Conservation (phyloP, 106 monocot genomes). For the Acorus gramineus region DNA sequence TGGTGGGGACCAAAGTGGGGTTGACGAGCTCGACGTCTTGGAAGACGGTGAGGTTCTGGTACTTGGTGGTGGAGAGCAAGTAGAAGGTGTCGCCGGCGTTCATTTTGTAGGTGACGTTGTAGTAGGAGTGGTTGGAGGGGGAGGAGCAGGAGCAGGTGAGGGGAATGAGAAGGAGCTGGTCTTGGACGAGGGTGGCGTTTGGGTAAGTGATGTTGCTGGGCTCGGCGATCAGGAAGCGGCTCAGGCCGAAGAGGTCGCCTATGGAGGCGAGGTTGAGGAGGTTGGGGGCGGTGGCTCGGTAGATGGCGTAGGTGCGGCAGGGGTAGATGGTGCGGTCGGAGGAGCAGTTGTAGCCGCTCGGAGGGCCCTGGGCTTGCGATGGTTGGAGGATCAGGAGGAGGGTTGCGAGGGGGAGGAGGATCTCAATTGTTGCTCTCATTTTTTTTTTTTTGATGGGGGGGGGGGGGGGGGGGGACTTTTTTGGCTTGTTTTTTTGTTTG, state of each 20-base stretch:
- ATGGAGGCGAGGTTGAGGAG: constrained; percentile 40
- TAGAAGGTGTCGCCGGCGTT: constrained; percentile 50
- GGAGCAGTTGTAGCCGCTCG: constrained; percentile 41
- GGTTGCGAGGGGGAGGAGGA: constrained; percentile 1
- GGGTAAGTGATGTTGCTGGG: constrained; percentile 45
- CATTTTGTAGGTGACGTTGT: constrained; percentile 47
- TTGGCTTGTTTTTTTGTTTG: too few relatives aligned
- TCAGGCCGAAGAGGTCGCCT: constrained; percentile 49
- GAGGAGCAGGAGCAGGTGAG: constrained; percentile 34
- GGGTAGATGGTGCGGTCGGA: constrained; percentile 43
- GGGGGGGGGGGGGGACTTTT: too few relatives aligned
- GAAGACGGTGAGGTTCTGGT: constrained; percentile 53
- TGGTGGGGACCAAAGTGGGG: constrained; percentile 33
- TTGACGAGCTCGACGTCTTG: constrained; percentile 43
- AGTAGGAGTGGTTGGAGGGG: constrained; percentile 38
- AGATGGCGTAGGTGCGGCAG: constrained; percentile 63
- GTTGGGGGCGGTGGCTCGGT: constrained; percentile 26
- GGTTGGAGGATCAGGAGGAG: constrained; percentile 6
- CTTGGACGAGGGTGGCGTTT: constrained; percentile 1
- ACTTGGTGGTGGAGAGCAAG: constrained; percentile 24
- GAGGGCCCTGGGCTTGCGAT: background rate
- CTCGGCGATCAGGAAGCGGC: constrained; percentile 37
- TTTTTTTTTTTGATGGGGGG: too few relatives aligned
- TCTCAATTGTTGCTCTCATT: too few relatives aligned
- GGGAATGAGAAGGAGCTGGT: constrained; percentile 61